These are phyloP conservation scores for Ceratobasidium papillatum DNA, from an alignment of 1,284 basidiomycete species.

Conservation along the genomic window DNA sequence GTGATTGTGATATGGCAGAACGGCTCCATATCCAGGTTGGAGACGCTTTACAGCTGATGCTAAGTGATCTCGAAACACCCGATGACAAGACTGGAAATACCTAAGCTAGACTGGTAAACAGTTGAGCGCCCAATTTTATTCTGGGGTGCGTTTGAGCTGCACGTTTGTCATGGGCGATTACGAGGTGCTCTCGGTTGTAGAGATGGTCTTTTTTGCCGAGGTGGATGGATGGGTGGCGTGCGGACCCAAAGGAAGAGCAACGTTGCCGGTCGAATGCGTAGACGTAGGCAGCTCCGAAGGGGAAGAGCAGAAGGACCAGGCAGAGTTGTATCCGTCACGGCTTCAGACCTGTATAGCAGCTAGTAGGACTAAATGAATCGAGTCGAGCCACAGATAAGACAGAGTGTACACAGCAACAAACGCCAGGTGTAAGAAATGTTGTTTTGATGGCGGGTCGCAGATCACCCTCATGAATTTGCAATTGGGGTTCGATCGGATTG, in stretches of 20 bases:
- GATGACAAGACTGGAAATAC: conserved; percentile 4
- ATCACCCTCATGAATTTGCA: conserved; percentile 46
- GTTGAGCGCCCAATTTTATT: neutral
- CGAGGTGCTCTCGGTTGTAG: neutral
- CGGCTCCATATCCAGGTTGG: conserved; percentile 34
- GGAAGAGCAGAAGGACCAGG: neutral
- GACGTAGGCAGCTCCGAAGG: neutral
- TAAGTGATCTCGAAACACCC: conserved; percentile 31
- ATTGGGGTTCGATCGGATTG: conserved; percentile 18
- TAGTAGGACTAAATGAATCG: neutral
- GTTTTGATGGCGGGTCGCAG: conserved; percentile 40
- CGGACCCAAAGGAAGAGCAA: neutral
- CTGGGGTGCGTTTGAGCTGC: conserved; percentile 1
- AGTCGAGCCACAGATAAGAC: too few species aligned
- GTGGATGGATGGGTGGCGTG: neutral
- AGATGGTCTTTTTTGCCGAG: neutral
- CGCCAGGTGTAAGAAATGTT: conserved; percentile 2
- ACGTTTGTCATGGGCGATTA: neutral
- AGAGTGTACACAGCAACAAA: neutral
- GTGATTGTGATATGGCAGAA: neutral
- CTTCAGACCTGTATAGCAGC: neutral
- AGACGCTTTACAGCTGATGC: conserved; percentile 26
- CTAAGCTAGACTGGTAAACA: neutral
- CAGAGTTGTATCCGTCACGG: neutral
- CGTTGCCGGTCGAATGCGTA: neutral